Percentiles rank a stretch among this genome's conserved stretches.
These are phyloP conservation scores for Pelargonium citronellum DNA, from an alignment of 441 rosid species.

Conservation along the genomic window DNA sequence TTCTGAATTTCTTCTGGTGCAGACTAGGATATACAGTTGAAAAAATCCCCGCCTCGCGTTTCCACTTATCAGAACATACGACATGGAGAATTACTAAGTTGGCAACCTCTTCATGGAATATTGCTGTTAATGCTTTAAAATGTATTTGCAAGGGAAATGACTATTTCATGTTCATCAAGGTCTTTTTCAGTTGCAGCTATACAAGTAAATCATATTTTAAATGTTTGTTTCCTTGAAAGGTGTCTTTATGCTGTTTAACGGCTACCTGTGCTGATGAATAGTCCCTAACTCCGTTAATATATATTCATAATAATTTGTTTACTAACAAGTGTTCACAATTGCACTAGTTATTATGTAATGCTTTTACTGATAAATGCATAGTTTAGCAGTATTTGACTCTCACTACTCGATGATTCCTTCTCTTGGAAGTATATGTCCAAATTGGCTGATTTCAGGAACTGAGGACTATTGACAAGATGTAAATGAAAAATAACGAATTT, in stretches of 20 bases:
- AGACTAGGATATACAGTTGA: slow-evolving; percentile 72
- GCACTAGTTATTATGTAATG: neutral
- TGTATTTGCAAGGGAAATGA: slow-evolving; percentile 75
- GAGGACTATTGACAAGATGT: neutral
- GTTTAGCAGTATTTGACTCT: neutral
- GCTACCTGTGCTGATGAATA: neutral
- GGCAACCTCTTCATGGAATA: slow-evolving; percentile 64
- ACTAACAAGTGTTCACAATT: neutral
- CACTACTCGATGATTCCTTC: neutral
- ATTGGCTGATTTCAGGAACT: neutral
- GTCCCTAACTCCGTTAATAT: neutral
- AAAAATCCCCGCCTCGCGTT: slow-evolving; percentile 60
- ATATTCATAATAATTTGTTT: neutral
- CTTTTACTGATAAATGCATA: neutral
- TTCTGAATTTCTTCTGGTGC: slow-evolving; percentile 31
- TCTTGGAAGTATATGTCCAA: neutral
- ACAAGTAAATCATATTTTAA: neutral
- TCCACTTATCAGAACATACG: slow-evolving; percentile 55
- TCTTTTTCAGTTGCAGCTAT: slow-evolving; percentile 23
- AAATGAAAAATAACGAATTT: neutral
- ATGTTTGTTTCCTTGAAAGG: neutral
- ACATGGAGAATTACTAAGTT: slow-evolving; percentile 40
- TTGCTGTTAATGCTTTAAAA: slow-evolving; percentile 39
- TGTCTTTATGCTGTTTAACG: neutral
- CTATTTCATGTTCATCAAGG: slow-evolving; percentile 73